Percentiles rank a stretch among this genome's conserved stretches.
phyloP scores from a whole-genome alignment of 768 basidiomycete genomes.

The Cystoderma amianthinum region DNA sequence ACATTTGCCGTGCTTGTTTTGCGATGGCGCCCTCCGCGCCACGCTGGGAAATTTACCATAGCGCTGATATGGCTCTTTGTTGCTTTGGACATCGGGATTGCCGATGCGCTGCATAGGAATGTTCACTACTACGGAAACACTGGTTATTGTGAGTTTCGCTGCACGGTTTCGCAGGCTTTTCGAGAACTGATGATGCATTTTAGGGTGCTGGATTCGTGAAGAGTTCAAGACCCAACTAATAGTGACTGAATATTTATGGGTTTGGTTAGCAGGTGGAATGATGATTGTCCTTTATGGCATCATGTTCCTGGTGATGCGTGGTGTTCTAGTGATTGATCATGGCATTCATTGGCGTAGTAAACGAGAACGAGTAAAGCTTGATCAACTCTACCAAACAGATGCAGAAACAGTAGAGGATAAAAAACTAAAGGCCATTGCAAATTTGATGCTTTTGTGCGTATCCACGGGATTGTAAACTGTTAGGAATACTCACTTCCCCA shows the following conservation, averaged over 20 bases:
- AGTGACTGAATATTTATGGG: conserved; percentile 44
- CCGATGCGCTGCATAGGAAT: conserved; percentile 23
- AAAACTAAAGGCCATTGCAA: conserved; percentile 22
- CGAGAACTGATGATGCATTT: not conserved
- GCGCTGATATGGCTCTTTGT: conserved; percentile 31
- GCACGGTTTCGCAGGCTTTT: not conserved
- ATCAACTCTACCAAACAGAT: too few species aligned
- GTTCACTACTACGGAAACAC: conserved; percentile 34
- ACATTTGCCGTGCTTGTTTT: conserved; percentile 45
- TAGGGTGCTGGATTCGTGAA: conserved; percentile 47
- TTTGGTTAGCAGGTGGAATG: conserved; percentile 37
- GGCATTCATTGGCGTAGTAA: conserved; percentile 11
- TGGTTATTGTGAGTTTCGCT: conserved; percentile 25
- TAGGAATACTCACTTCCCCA: too few species aligned
- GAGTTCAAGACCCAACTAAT: conserved; percentile 29
- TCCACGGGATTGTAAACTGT: conserved; percentile 2
- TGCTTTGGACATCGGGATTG: conserved; percentile 30
- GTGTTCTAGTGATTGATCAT: conserved; percentile 25
- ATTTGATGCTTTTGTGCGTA: conserved; percentile 38
- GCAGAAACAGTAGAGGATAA: conserved; percentile 17
- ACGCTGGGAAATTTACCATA: conserved; percentile 23
- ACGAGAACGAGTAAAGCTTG: not conserved
- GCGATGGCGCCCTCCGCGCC: conserved; percentile 22
- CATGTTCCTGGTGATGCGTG: conserved; percentile 34
- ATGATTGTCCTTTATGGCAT: conserved; percentile 37